Evolutionary conservation across 2,329 filamentous ascomycete genomes (phyloP).

Genomic region (Colletotrichum spinosum): DNA sequence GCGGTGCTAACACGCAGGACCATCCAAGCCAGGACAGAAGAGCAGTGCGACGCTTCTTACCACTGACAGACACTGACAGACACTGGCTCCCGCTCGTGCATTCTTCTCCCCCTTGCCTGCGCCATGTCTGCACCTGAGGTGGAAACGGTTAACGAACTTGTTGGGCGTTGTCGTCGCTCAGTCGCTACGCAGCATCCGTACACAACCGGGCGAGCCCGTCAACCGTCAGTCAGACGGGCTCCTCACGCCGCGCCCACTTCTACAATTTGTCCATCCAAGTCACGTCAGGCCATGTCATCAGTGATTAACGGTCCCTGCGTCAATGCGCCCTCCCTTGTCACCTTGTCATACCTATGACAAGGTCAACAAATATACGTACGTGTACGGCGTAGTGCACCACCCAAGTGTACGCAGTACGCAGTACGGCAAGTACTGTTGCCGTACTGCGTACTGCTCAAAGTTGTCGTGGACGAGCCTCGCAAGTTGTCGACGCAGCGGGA

Average conservation of each 20-base stretch:
- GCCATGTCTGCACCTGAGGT: slow-evolving; percentile 9
- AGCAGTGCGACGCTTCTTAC: background rate
- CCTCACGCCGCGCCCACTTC: background rate
- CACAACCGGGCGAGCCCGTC: slow-evolving; percentile 1
- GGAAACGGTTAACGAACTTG: background rate
- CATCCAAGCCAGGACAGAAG: no score
- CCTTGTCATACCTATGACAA: no score
- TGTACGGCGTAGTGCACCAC: no score
- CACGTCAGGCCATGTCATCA: no score
- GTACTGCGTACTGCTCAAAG: background rate
- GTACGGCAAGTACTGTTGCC: no score
- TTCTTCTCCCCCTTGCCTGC: slow-evolving; percentile 21
- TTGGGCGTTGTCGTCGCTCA: slow-evolving; percentile 14
- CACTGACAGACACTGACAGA: slow-evolving; percentile 30
- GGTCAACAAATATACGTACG: no score
- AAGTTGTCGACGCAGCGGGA: slow-evolving; percentile 12
- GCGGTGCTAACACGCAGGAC: no score
- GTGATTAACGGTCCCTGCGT: no score
- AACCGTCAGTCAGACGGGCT: slow-evolving; percentile 11
- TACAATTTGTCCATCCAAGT: background rate
- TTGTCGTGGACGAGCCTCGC: background rate
- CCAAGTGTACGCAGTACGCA: no score
- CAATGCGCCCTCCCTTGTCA: no score
- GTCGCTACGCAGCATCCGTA: slow-evolving; percentile 1
- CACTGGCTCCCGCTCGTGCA: slow-evolving; percentile 33